Base-by-base conservation (phyloP, 176 grass and related monocot species). In the barley (Hordeum vulgare) region DNA sequence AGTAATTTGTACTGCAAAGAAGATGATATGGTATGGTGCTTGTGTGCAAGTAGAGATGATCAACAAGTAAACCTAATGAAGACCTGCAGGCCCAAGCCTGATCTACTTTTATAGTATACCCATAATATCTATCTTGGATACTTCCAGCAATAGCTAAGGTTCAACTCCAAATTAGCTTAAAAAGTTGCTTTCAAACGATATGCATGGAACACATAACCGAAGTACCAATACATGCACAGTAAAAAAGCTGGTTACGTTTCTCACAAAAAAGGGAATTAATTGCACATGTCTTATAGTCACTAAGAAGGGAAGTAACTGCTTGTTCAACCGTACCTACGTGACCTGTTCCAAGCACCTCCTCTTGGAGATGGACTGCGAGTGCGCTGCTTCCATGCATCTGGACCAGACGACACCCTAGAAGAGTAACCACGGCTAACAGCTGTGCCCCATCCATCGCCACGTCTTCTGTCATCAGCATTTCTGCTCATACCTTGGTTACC, bases 291-390 rank as follows among this genome's bases (percentile, higher is more conserved):
- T 8, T 8, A 49, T 6, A 0, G 18, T 34, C 2, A 1, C 39
- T 9, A 47, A 44, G 51, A 40, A 71, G 42, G 13, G 8, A 74
- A 76, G 29, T 15, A 68, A 14, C 86, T 66, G 61, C n/a, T 68
- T 61, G 47, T 68, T 80, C 61, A 53, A 90, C 12, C 9, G 70
- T 84, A 90, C 89, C 89, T 90, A 69, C 26, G 89, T 41, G 89
- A 44, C 88, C 82, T 92, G 49, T 67, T 86, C 90, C 88, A 89
- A 86, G 18, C 82, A 84, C 79, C 92, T 86, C 79, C 92, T 86
- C 80, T 93, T 62, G 92, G 87, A 88, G 90, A 91, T 87, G 86
- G 53, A 77, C 85, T 91, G 51, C 53, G 80, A 89, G 79, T 91
- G 8, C n/a, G 83, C 60, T 62, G 88, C 86, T 72, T 94, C 89